phyloP scores from a whole-genome alignment of 768 basidiomycete genomes.

The Lactifluus pinguis region DNA sequence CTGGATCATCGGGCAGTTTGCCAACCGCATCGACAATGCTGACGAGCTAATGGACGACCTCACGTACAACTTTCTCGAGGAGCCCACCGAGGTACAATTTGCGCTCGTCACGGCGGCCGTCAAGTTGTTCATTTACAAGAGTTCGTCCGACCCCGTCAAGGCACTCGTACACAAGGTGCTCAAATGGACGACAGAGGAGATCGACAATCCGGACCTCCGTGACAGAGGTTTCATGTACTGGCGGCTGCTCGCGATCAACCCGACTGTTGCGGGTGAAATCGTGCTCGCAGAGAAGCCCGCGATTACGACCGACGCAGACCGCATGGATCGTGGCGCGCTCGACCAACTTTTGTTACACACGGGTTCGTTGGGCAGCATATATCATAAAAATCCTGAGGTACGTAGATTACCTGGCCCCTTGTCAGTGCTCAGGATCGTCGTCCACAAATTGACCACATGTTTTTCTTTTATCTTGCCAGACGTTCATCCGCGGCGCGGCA shows the following conservation, averaged over 20 bases:
- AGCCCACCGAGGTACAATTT: conserved; percentile 70
- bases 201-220: conserved; percentile 95
- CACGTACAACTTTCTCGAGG: neutral
- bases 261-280: conserved; percentile 77
- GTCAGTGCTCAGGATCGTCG: neutral
- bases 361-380: conserved; percentile 89
- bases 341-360: conserved; percentile 93
- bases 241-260: conserved; percentile 92
- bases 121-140: conserved; percentile 90
- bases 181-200: conserved; percentile 95
- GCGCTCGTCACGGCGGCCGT: conserved; percentile 90
- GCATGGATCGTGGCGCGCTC: conserved; percentile 93
- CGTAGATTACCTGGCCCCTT: conserved; percentile 14
- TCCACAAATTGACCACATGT: neutral
- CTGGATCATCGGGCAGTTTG: conserved; percentile 96
- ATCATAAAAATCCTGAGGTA: conserved; percentile 96
- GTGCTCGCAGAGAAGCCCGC: conserved; percentile 90
- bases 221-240: conserved; percentile 99
- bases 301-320: conserved; percentile 95
- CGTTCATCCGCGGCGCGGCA: conserved; percentile 86
- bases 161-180: conserved; percentile 89
- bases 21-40: conserved; percentile 89
- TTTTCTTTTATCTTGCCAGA: conserved; percentile 35
- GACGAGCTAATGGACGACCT: conserved; percentile 89
- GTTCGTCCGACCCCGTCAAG: conserved; percentile 74